phyloP scores from a whole-genome alignment of 805 yeast species.

The Kazachstania bromeliacearum region DNA sequence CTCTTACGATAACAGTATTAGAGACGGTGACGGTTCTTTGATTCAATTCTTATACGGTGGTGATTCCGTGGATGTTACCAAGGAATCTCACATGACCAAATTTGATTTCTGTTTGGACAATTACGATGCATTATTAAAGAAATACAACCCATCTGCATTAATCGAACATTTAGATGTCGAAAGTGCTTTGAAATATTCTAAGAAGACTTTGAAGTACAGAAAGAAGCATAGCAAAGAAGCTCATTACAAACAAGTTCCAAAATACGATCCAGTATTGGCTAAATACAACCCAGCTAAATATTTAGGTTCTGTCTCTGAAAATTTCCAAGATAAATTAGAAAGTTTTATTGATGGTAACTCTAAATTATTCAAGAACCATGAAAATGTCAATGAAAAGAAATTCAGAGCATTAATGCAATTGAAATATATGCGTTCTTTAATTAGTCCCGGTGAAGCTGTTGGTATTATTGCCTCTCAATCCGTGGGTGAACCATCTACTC shows the following conservation, averaged over 20 bases:
- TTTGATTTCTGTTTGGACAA: slow-evolving; percentile 90
- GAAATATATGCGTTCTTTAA: slow-evolving; percentile 92
- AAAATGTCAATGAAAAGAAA: slow-evolving; percentile 54
- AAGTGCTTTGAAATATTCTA: slow-evolving; percentile 67
- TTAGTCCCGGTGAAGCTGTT: slow-evolving; percentile 95
- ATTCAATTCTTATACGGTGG: slow-evolving; percentile 97
- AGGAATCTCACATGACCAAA: slow-evolving; percentile 88
- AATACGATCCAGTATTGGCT: slow-evolving; percentile 83
- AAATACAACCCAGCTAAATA: slow-evolving; percentile 81
- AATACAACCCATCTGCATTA: slow-evolving; percentile 74
- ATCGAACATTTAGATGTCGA: slow-evolving; percentile 73
- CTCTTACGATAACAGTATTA: slow-evolving; percentile 86
- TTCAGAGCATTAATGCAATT: slow-evolving; percentile 96
- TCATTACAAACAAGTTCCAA: slow-evolving; percentile 50
- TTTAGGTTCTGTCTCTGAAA: slow-evolving; percentile 88
- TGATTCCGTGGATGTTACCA: slow-evolving; percentile 88
- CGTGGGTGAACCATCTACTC: slow-evolving; percentile 98
- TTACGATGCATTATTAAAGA: slow-evolving; percentile 73
- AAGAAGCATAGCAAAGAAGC: slow-evolving; percentile 56
- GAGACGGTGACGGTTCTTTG: slow-evolving; percentile 91
- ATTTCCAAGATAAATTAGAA: slow-evolving; percentile 74
- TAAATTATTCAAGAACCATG: slow-evolving; percentile 43
- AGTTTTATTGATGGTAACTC: slow-evolving; percentile 49
- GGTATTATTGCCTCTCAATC: slow-evolving; percentile 98
- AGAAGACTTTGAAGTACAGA: slow-evolving; percentile 66